phyloP scores from a whole-genome alignment of 805 yeast genomes.

The Yarrowia osloensis region DNA sequence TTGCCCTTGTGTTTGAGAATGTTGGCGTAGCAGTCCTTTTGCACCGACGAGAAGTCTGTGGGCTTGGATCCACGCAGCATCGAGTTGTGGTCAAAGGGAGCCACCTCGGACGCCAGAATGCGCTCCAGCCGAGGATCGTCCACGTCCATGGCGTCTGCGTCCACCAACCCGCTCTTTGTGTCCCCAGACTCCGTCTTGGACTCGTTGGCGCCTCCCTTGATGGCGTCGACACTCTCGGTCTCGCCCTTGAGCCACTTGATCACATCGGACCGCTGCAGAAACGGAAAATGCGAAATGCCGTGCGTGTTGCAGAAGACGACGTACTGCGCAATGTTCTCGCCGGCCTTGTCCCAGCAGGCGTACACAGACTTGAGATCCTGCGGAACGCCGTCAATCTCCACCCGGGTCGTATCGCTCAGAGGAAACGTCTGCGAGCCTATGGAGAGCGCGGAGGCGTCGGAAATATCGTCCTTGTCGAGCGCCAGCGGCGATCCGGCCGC shows the following conservation, averaged over 20 bases:
- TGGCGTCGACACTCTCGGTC: conserved; percentile 32
- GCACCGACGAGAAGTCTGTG: conserved; percentile 43
- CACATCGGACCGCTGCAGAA: conserved; percentile 82
- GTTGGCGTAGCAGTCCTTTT: conserved; percentile 41
- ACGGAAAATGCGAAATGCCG: conserved; percentile 69
- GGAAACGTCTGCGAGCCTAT: conserved; percentile 9
- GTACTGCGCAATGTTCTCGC: conserved; percentile 78
- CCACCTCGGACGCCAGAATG: conserved; percentile 49
- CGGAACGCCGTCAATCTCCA: conserved; percentile 14
- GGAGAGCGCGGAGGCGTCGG: conserved; percentile 26
- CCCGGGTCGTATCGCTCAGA: conserved; percentile 1
- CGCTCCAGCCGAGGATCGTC: conserved; percentile 55
- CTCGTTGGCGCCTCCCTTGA: conserved; percentile 31
- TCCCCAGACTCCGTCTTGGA: neutral
- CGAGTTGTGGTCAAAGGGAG: conserved; percentile 48
- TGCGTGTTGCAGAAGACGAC: conserved; percentile 67
- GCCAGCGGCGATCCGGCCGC: conserved; percentile 38
- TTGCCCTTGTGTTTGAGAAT: conserved; percentile 38
- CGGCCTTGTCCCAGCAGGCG: conserved; percentile 77
- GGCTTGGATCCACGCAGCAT: conserved; percentile 44
- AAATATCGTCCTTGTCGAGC: conserved; percentile 36
- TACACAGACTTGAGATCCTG: conserved; percentile 57
- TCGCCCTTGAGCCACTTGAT: conserved; percentile 78
- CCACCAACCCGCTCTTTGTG: neutral
- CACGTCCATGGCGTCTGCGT: conserved; percentile 28